Base-by-base conservation (phyloP, 192 early-diverging fungal genomes). In the Geosiphon pyriformis region DNA sequence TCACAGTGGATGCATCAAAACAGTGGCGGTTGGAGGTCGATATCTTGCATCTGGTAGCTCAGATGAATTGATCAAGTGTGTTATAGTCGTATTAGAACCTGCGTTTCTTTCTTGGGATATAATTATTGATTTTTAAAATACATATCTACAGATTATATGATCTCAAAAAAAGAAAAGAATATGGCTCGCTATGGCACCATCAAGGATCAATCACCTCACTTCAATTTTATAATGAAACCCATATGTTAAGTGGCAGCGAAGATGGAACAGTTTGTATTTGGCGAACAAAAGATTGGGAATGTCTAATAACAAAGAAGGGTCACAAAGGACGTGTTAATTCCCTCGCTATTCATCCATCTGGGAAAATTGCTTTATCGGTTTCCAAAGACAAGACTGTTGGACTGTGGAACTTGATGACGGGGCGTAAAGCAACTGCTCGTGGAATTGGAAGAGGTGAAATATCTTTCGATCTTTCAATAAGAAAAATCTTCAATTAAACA, bases 231-330 rank as follows among this genome's bases (percentile, higher is more conserved):
- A 80, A 84, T 48, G 87, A 85, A 61, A 82, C 87, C 0, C 92
- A 98, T 65, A 78, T 99, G 81, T 74, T 99, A 2, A 88, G 91
- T 29, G 88, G 88, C 46, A 90, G 89, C 55, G 95, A 96, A 56
- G 96, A 96, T 74, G 92, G 92, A 30, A 81, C 78, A 10, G 84
- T 99, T 31, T 86, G 88, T 53, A 86, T 99, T 33, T 94, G 93
- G 76, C 78, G 98, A 69, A 87, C 92, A 46, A 92, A 90, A 70
- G 98, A 98, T 76, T 99, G 98, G 98, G 95, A 97, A 72, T 85
- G 84, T 55, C 83, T 99, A 65, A 94, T 91, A 74, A 88, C 83
- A 37, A 80, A 98, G 53, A 90, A 87, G 61, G 90, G 89, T 25
- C 90, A 93, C 74, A 87, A 85, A 54, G 85, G 83, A 10, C 77